A percentile compares a stretch with the other conserved stretches of the same genome.
phyloP scores from a whole-genome alignment of 768 basidiomycete species.

The Lentinus brumalis region DNA sequence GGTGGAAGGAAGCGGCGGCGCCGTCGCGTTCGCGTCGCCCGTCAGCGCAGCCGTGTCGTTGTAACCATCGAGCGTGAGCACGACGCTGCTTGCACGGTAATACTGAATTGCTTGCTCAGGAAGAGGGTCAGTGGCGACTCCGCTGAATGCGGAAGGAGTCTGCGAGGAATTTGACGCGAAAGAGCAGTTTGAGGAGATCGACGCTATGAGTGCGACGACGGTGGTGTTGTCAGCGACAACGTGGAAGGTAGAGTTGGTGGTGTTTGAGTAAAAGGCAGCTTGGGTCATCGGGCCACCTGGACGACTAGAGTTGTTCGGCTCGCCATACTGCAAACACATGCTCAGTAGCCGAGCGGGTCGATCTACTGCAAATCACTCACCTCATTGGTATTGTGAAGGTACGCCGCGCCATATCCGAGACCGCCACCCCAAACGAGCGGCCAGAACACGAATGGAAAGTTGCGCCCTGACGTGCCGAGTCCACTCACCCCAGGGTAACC shows the following conservation, averaged over 20 bases:
- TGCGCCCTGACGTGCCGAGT: conserved; percentile 48
- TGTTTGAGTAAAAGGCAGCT: conserved; percentile 31
- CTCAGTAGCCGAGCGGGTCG: conserved; percentile 31
- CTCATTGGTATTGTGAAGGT: conserved; percentile 41
- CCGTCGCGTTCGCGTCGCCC: conserved; percentile 40
- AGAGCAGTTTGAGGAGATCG: conserved; percentile 33
- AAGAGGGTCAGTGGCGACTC: conserved; percentile 19
- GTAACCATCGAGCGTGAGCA: conserved; percentile 64
- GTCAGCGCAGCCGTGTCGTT: conserved; percentile 58
- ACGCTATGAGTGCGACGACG: conserved; percentile 32
- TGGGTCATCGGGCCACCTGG: conserved; percentile 36
- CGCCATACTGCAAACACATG: conserved; percentile 40
- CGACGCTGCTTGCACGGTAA: conserved; percentile 66
- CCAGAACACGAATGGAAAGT: conserved; percentile 71
- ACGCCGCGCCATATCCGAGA: conserved; percentile 32
- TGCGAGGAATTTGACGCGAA: conserved; percentile 32
- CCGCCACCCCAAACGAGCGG: conserved; percentile 53
- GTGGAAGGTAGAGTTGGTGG: conserved; percentile 33
- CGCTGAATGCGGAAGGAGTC: conserved; percentile 36
- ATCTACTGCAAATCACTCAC: conserved; percentile 30
- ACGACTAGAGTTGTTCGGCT: conserved; percentile 35
- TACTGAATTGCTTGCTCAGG: conserved; percentile 47
- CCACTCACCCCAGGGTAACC: conserved; percentile 56
- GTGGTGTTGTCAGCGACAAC: conserved; percentile 39
- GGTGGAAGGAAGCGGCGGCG: conserved; percentile 52